Percentiles rank a stretch among this genome's conserved stretches.
Conservation (phyloP, 805 yeast species). For the Huiozyma sinensis region DNA sequence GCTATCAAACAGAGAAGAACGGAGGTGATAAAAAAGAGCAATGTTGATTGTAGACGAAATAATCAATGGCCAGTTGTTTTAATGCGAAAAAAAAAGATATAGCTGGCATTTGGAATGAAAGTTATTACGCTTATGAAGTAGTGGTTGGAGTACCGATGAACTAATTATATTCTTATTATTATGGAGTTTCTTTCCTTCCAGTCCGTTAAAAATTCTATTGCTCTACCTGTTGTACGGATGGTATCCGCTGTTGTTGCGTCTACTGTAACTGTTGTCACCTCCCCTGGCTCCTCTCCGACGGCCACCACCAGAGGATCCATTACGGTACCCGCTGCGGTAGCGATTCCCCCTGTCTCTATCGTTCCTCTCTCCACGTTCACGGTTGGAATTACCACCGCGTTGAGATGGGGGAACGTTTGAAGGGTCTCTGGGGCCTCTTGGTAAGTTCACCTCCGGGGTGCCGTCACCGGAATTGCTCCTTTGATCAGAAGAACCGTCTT, state of each 20-base stretch:
- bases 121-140: too few relatives aligned
- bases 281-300: conserved; percentile 21
- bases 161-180: too few relatives aligned
- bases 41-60: too few relatives aligned
- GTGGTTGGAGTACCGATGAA: too few relatives aligned
- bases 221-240: conserved; percentile 27
- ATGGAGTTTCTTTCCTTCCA: too few relatives aligned
- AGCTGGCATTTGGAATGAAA: too few relatives aligned
- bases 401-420: conserved; percentile 26
- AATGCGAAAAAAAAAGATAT: too few relatives aligned
- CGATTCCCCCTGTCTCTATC: conserved; percentile 31
- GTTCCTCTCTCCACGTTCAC: conserved; percentile 39
- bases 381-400: conserved; percentile 44
- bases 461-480: conserved; percentile 10
- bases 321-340: conserved; percentile 29
- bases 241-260: conserved; percentile 21
- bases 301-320: conserved; percentile 24
- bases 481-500: conserved; percentile 7
- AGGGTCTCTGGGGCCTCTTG: conserved; percentile 42
- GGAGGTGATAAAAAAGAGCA: too few relatives aligned
- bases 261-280: conserved; percentile 7
- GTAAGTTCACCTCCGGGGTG: conserved; percentile 31
- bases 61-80: too few relatives aligned
- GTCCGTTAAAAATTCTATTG: not conserved
- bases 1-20: too few relatives aligned